A percentile compares a stretch with the other conserved stretches of the same genome.
Evolutionary conservation across 83 land plant species (phyloP).

Genomic region (Larix sibirica): DNA sequence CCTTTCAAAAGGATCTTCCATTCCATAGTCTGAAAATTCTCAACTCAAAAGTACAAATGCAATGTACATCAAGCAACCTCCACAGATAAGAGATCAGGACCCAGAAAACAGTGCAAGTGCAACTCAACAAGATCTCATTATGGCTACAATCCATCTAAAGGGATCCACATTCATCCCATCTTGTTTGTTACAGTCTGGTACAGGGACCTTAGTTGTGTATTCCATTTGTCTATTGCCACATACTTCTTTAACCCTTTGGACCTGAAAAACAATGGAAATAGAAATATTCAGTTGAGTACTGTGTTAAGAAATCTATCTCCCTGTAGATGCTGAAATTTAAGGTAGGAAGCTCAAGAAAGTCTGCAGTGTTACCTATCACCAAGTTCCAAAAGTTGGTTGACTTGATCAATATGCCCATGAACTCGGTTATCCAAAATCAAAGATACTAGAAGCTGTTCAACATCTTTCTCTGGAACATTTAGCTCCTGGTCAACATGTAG

Average conservation of each 20-base stretch:
- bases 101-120: too few relatives aligned
- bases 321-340: background rate
- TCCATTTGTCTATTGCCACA: constrained; percentile 95
- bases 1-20: too few relatives aligned
- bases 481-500: constrained; percentile 61
- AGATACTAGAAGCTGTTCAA: constrained; percentile 91
- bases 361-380: constrained; percentile 71
- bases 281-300: background rate
- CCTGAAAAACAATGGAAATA: constrained; percentile 34
- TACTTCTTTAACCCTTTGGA: constrained; percentile 95
- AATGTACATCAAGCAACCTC: too few relatives aligned
- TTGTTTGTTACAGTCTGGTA: constrained; percentile 80
- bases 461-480: constrained; percentile 98
- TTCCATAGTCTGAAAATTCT: too few relatives aligned
- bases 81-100: too few relatives aligned
- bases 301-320: background rate
- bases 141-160: too few relatives aligned
- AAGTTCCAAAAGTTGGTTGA: constrained; percentile 89
- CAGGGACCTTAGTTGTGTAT: constrained; percentile 83
- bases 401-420: constrained; percentile 96
- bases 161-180: constrained; percentile 25
- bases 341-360: background rate
- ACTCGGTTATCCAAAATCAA: constrained; percentile 93
- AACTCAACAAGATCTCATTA: too few relatives aligned
- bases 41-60: too few relatives aligned